These are phyloP conservation scores for Babjeviella inositovora DNA, from an alignment of 805 yeast genomes.

Conservation along the genomic window DNA sequence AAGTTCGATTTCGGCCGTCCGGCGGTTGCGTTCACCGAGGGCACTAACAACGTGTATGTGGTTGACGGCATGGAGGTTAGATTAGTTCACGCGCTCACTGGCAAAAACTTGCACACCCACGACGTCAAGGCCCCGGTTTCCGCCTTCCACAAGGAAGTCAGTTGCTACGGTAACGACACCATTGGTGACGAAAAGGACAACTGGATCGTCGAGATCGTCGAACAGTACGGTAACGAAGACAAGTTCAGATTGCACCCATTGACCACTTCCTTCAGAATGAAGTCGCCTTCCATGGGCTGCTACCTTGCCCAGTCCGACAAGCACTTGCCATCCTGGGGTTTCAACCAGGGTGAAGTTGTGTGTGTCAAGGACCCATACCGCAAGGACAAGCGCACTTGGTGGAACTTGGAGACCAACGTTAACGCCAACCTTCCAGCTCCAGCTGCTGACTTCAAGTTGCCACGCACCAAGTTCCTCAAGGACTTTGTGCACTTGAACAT, in stretches of 20 bases:
- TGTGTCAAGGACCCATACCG: constrained; percentile 54
- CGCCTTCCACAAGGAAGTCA: constrained; percentile 39
- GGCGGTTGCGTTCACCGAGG: too few species aligned
- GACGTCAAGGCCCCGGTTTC: constrained; percentile 46
- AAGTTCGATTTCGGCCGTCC: too few species aligned
- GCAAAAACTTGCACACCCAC: constrained; percentile 61
- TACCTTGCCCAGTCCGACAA: constrained; percentile 76
- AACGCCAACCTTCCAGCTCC: constrained; percentile 45
- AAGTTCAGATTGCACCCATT: constrained; percentile 51
- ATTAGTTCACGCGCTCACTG: constrained; percentile 44
- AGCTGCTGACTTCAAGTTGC: constrained; percentile 44
- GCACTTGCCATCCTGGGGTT: constrained; percentile 91
- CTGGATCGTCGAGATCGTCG: constrained; percentile 59
- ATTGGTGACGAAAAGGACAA: constrained; percentile 63
- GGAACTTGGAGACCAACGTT: constrained; percentile 65
- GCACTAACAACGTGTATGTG: too few species aligned
- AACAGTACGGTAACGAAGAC: constrained; percentile 41
- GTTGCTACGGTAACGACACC: constrained; percentile 54
- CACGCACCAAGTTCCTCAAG: constrained; percentile 61
- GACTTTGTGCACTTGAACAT: constrained; percentile 63
- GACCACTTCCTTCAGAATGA: constrained; percentile 69
- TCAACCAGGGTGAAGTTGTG: constrained; percentile 90
- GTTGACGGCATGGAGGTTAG: constrained; percentile 47
- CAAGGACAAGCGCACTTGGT: constrained; percentile 78
- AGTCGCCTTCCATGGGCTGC: constrained; percentile 55